These are phyloP conservation scores for Cymodocea nodosa DNA, from an alignment of 116 monocot species.

Conservation along the genomic window DNA sequence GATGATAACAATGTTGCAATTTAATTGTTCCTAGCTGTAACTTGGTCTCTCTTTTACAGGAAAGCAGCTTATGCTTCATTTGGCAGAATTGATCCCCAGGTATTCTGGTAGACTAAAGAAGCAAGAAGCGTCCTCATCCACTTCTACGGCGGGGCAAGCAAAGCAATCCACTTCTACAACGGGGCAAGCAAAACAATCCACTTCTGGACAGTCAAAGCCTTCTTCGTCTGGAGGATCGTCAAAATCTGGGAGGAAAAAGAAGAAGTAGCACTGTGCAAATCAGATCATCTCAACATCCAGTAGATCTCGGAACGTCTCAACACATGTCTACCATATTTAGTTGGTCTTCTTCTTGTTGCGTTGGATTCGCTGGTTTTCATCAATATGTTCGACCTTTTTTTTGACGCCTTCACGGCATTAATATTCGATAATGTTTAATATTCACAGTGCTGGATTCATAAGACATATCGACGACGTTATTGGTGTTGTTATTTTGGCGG, in stretches of 20 bases:
- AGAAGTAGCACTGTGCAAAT: slow-evolving; percentile 9
- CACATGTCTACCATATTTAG: no score
- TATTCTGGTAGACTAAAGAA: slow-evolving; percentile 78
- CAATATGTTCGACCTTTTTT: no score
- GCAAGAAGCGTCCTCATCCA: slow-evolving; percentile 12
- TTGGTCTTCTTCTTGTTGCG: no score
- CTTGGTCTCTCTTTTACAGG: slow-evolving; percentile 19
- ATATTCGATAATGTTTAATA: no score
- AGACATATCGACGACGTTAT: no score
- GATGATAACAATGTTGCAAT: background rate
- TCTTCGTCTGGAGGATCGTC: slow-evolving; percentile 26
- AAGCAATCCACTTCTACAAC: slow-evolving; percentile 11
- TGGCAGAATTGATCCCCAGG: slow-evolving; percentile 86
- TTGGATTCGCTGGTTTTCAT: no score
- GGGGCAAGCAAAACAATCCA: slow-evolving; percentile 36
- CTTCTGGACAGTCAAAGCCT: slow-evolving; percentile 4
- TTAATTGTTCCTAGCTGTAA: background rate
- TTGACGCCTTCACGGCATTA: no score
- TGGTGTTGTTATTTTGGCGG: no score
- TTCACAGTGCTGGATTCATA: no score
- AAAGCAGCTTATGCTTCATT: slow-evolving; percentile 75
- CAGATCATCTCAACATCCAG: no score
- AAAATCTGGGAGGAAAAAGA: slow-evolving; percentile 81
- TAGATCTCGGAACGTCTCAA: no score
- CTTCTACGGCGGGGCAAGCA: slow-evolving; percentile 14